Base-by-base conservation (phyloP, 179 eudicot species). In the Corrigiola litoralis region DNA sequence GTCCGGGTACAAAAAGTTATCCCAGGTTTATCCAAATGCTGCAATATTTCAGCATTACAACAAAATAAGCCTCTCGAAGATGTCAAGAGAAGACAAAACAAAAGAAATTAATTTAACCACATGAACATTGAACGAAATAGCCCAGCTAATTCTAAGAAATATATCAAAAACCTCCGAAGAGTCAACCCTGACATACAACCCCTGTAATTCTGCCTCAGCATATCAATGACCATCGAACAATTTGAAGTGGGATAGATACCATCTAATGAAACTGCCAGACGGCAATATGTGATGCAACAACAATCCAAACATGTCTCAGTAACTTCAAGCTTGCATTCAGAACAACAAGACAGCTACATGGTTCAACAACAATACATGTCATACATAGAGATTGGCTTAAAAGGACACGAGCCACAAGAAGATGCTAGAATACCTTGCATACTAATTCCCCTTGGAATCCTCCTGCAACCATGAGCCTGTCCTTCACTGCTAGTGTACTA, bases 391-490 rank as follows among this genome's bases (percentile, higher is more conserved):
- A n/a, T n/a, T n/a, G n/a, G n/a, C n/a, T n/a, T n/a, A n/a, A n/a
- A n/a, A n/a, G n/a, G n/a, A n/a, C n/a, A n/a, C n/a, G n/a, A n/a
- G n/a, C n/a, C n/a, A n/a, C n/a, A n/a, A 31, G n/a, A 53, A 49
- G 24, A 16, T 38, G 38, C 14, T 16, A 20, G 11, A 8, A 29
- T 67, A 90, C 97, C 95, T 90, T 90, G 79, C 97, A 88, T 49
- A 77, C 53, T 66, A 90, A 78, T 77, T 89, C 96, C 58, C 97
- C 96, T 53, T 83, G 90, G 50, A 91, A 89, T 10, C 97, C 97
- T n/a, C 97, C 97, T 10, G 96, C 96, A 78, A 91, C 86, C 76
- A 91, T 61, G 62, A 89, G 75, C n/a, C 73, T 73, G 57, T 89
- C 84, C 52, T 69, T 81, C 41, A 90, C 88, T 16, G 97, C 92